Evolutionary conservation across 352 stramenopile species (phyloP).

Genomic region (Pseudoperonospora humuli): DNA sequence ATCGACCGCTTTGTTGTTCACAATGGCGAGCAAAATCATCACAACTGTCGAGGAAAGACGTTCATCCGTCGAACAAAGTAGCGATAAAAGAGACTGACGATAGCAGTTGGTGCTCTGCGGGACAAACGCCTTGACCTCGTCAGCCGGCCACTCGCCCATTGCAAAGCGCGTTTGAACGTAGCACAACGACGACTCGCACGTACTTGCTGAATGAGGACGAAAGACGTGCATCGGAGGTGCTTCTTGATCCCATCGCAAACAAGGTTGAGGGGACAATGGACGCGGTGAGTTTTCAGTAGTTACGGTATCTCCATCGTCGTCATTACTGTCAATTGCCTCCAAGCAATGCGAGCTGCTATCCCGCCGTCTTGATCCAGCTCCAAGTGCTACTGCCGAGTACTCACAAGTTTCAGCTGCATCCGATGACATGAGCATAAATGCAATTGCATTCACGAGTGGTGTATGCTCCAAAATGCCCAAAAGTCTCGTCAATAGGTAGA

Average conservation of each 20-base stretch:
- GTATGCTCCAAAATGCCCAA: conserved; percentile 71
- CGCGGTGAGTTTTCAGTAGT: conserved; percentile 7
- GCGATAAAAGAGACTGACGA: conserved; percentile 48
- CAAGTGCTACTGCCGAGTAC: conserved; percentile 55
- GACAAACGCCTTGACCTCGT: conserved; percentile 59
- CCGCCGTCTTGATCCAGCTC: conserved; percentile 29
- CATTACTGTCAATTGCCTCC: conserved; percentile 6
- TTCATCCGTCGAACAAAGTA: conserved; percentile 60
- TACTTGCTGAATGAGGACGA: conserved; percentile 37
- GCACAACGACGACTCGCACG: conserved; percentile 59
- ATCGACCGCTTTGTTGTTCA: conserved; percentile 59
- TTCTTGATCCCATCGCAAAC: conserved; percentile 25
- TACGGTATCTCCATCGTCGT: conserved; percentile 7
- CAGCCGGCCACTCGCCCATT: conserved; percentile 68
- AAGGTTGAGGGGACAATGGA: conserved; percentile 11
- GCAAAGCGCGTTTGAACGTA: conserved; percentile 73
- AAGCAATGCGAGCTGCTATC: conserved; percentile 10
- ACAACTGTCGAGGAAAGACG: conserved; percentile 49
- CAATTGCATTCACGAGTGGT: conserved; percentile 73
- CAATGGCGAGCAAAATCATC: conserved; percentile 49
- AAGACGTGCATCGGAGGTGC: conserved; percentile 39
- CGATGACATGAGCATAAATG: conserved; percentile 63
- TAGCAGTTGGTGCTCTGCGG: conserved; percentile 40
- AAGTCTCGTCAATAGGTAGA: conserved; percentile 70
- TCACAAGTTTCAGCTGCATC: conserved; percentile 52